phyloP scores from a whole-genome alignment of 78 protist species.

The Dictyostelium intermedium region DNA sequence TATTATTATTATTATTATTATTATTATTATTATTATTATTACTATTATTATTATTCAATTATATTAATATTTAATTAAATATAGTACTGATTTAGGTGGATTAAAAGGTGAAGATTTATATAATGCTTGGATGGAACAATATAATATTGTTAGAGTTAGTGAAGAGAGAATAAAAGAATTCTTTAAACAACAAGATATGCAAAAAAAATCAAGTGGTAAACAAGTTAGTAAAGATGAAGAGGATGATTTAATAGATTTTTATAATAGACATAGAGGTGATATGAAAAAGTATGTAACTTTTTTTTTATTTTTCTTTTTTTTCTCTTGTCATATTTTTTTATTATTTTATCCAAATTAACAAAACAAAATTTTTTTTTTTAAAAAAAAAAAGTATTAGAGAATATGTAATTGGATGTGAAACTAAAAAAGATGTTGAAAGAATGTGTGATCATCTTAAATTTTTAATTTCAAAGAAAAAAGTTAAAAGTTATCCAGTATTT shows the following conservation, averaged over 20 bases:
- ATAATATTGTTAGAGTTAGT: slow-evolving; percentile 59
- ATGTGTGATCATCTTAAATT: slow-evolving; percentile 66
- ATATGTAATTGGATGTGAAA: slow-evolving; percentile 67
- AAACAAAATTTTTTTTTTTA: neutral
- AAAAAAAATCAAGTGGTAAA: slow-evolving; percentile 30
- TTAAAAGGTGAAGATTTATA: slow-evolving; percentile 53
- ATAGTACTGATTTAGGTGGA: slow-evolving; percentile 2
- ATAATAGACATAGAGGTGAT: slow-evolving; percentile 59
- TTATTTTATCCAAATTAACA: neutral
- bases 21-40: neutral
- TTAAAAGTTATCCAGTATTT: slow-evolving; percentile 38
- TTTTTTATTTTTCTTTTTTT: neutral
- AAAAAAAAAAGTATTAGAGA: slow-evolving; percentile 21
- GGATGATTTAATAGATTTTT: slow-evolving; percentile 46
- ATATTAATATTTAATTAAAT: too few species aligned
- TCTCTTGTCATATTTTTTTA: neutral
- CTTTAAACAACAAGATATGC: slow-evolving; percentile 19
- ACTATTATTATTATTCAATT: too few species aligned
- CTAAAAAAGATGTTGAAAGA: slow-evolving; percentile 57
- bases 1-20: neutral
- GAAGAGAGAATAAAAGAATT: slow-evolving; percentile 52
- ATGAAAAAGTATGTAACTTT: slow-evolving; percentile 47
- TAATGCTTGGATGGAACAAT: slow-evolving; percentile 63
- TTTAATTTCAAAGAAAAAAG: neutral
- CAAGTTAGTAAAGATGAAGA: slow-evolving; percentile 43